Percentiles rank a stretch among this genome's conserved stretches.
Conservation (phyloP, 2,329 filamentous ascomycete species). For the Rhynchosporium agropyri region DNA sequence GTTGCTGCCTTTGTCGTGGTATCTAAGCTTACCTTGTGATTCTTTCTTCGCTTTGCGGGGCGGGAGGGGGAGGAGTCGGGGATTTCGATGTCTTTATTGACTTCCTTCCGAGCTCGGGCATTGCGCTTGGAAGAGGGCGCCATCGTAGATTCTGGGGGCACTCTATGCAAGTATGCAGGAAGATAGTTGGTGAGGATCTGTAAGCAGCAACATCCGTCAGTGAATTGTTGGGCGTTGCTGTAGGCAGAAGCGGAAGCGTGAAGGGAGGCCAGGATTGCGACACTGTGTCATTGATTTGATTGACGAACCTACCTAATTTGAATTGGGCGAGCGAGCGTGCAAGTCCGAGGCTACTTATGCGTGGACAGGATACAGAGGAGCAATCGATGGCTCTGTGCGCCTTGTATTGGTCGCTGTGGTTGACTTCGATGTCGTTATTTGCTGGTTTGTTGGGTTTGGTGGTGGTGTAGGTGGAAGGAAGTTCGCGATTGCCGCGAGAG, state of each 20-base stretch:
- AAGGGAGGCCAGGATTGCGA: slow-evolving; percentile 28
- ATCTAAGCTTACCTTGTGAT: slow-evolving; percentile 56
- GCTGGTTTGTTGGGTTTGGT: not conserved
- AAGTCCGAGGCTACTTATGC: slow-evolving; percentile 13
- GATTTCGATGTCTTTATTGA: slow-evolving; percentile 37
- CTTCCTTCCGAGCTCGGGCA: slow-evolving; percentile 44
- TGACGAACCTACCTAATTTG: slow-evolving; percentile 18
- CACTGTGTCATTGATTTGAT: slow-evolving; percentile 30
- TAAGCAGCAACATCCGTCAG: slow-evolving; percentile 14
- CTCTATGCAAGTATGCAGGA: not conserved
- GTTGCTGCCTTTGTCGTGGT: not conserved
- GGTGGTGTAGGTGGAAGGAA: not conserved
- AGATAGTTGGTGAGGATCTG: not conserved
- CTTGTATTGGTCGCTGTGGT: slow-evolving; percentile 18
- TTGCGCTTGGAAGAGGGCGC: slow-evolving; percentile 46
- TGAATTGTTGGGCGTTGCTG: slow-evolving; percentile 1
- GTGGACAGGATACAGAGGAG: slow-evolving; percentile 10
- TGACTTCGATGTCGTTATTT: slow-evolving; percentile 7
- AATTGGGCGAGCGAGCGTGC: not conserved
- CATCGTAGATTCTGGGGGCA: slow-evolving; percentile 39
- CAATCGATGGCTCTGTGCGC: slow-evolving; percentile 25
- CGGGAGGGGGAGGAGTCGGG: slow-evolving; percentile 58
- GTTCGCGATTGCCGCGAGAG: slow-evolving; percentile 4
- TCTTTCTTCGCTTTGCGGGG: slow-evolving; percentile 66
- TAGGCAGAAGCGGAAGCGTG: slow-evolving; percentile 19